Evolutionary conservation across 352 stramenopile species (phyloP).

Genomic region (Pythium phragmiticola): DNA sequence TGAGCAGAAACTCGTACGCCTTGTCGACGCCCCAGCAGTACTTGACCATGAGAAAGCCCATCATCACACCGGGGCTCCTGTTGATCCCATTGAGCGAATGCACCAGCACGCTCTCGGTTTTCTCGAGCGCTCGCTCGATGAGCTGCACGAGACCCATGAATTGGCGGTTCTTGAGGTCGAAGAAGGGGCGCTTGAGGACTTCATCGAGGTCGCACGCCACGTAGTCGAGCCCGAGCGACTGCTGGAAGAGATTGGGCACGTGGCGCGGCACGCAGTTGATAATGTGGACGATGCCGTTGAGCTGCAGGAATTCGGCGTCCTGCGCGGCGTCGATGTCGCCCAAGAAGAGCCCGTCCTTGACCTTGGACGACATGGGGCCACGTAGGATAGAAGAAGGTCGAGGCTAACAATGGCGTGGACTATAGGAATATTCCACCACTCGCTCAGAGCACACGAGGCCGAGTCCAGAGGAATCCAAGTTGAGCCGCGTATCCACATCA

Average conservation of each 20-base stretch:
- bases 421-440: neutral
- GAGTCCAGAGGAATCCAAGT: constrained; percentile 1
- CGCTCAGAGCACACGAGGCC: constrained; percentile 6
- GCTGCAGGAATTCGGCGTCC: constrained; percentile 91
- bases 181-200: constrained; percentile 60
- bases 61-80: constrained; percentile 80
- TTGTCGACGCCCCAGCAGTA: constrained; percentile 94
- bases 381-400: constrained; percentile 7
- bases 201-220: constrained; percentile 69
- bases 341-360: constrained; percentile 94
- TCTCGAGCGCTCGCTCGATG: constrained; percentile 77
- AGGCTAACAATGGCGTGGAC: neutral
- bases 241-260: constrained; percentile 91
- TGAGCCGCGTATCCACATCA: constrained; percentile 13
- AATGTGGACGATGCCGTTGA: constrained; percentile 92
- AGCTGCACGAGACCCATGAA: constrained; percentile 81
- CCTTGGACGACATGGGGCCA: constrained; percentile 87
- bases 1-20: constrained; percentile 87
- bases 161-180: constrained; percentile 83
- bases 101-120: constrained; percentile 86
- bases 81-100: constrained; percentile 85
- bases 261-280: constrained; percentile 91
- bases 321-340: constrained; percentile 91
- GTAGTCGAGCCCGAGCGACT: constrained; percentile 84
- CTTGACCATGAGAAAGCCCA: constrained; percentile 91